Conservation (phyloP, 148 eudicot genomes). For the Hydrangea macrophylla region DNA sequence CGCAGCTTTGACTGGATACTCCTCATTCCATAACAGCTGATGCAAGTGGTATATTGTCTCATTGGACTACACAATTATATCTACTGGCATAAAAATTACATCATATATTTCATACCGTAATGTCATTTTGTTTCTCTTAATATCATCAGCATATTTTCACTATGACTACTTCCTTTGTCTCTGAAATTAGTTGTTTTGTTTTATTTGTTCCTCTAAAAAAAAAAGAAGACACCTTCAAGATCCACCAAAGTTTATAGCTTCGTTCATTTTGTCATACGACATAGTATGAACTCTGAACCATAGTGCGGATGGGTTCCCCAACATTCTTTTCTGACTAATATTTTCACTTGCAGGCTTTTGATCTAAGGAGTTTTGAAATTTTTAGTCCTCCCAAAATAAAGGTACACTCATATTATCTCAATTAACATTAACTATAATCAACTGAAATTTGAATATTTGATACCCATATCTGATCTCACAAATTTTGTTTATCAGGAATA, state of each 20-base stretch:
- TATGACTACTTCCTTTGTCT: too few species aligned
- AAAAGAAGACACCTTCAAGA: too few species aligned
- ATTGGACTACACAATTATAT: not conserved
- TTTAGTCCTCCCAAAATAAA: slow-evolving; percentile 33
- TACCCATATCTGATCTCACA: not conserved
- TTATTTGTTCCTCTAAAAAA: too few species aligned
- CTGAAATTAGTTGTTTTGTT: too few species aligned
- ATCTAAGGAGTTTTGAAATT: slow-evolving; percentile 61
- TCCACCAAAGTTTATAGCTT: too few species aligned
- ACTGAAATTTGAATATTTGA: not conserved
- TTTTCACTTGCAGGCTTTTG: slow-evolving; percentile 56
- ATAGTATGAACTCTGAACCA: not conserved
- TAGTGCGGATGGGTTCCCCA: not conserved
- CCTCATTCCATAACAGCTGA: not conserved
- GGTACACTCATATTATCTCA: slow-evolving; percentile 31
- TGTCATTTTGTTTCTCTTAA: too few species aligned
- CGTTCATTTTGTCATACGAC: not conserved
- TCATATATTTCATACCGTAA: too few species aligned
- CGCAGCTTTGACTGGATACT: not conserved
- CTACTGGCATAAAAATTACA: too few species aligned
- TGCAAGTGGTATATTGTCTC: not conserved
- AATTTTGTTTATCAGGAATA: slow-evolving; percentile 37
- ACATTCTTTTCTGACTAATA: slow-evolving; percentile 7
- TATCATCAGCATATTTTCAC: not conserved
- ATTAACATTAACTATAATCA: not conserved